These are phyloP conservation scores for Ustilago tritici DNA, from an alignment of 1,284 basidiomycete genomes.

Conservation along the genomic window DNA sequence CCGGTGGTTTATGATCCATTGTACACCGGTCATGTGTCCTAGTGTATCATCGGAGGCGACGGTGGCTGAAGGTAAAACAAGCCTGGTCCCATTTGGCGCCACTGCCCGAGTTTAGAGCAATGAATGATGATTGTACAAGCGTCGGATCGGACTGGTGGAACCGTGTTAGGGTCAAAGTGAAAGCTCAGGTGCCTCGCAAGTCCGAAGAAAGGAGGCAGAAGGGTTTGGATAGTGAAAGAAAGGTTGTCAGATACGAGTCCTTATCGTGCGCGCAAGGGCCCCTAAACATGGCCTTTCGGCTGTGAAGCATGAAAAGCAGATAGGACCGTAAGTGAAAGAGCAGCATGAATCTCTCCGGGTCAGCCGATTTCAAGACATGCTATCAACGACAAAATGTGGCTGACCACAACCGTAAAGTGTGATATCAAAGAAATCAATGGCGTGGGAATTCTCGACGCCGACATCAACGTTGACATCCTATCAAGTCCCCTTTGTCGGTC, in stretches of 20 bases:
- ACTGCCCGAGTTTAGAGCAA: neutral
- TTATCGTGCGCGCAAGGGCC: slow-evolving; percentile 5
- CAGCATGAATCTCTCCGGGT: neutral
- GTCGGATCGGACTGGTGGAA: neutral
- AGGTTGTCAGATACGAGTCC: neutral
- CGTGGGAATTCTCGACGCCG: neutral
- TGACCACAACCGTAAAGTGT: neutral
- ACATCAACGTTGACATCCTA: neutral
- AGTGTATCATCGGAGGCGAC: neutral
- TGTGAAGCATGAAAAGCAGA: no score
- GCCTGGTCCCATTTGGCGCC: neutral
- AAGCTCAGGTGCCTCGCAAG: neutral
- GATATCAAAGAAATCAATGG: neutral
- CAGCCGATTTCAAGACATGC: neutral
- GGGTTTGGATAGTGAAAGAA: neutral
- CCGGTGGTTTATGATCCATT: neutral
- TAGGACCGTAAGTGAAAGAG: neutral
- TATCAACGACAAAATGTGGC: neutral
- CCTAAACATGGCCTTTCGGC: neutral
- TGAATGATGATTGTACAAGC: neutral
- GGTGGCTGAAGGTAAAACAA: neutral
- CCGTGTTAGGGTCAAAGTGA: no score
- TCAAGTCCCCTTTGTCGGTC: neutral
- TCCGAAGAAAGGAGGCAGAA: neutral
- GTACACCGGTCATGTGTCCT: neutral